These are phyloP conservation scores for Uronychia binucleata DNA, from an alignment of 73 alveolate genomes.

Conservation along the genomic window DNA sequence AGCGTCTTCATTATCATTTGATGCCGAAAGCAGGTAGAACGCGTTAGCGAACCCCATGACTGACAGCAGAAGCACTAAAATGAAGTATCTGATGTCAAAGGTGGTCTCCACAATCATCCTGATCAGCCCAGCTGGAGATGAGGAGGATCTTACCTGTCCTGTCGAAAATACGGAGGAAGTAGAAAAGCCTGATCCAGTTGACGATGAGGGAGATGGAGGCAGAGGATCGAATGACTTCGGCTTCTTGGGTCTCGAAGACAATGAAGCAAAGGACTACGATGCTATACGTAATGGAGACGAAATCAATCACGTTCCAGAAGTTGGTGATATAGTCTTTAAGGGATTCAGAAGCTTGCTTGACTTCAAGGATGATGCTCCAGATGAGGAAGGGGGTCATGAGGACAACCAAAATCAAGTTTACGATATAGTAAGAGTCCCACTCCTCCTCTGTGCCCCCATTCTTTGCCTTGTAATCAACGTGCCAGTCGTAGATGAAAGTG, in stretches of 20 bases:
- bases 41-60: conserved; percentile 33
- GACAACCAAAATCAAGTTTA: not conserved
- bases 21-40: conserved; percentile 9
- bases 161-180: conserved; percentile 54
- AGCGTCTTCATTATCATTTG: not conserved
- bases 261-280: conserved; percentile 1
- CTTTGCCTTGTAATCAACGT: not conserved
- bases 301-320: conserved; percentile 13
- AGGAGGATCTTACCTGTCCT: not conserved
- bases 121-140: conserved; percentile 23
- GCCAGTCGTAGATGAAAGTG: not conserved
- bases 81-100: conserved; percentile 29
- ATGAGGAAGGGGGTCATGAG: not conserved
- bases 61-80: conserved; percentile 30
- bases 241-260: conserved; percentile 4
- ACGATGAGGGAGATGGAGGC: conserved; percentile 20
- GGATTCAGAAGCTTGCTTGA: not conserved
- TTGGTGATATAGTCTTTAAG: not conserved
- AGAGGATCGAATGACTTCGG: conserved; percentile 1
- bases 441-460: not conserved
- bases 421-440: not conserved
- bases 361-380: not conserved
- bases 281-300: conserved; percentile 1
- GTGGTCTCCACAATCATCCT: conserved; percentile 29
- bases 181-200: conserved; percentile 46